Evolutionary conservation across 2,329 filamentous ascomycete genomes (phyloP), one percentile per base, ranked within the genome.

Genomic region (Biscogniauxia mediterranea): DNA sequence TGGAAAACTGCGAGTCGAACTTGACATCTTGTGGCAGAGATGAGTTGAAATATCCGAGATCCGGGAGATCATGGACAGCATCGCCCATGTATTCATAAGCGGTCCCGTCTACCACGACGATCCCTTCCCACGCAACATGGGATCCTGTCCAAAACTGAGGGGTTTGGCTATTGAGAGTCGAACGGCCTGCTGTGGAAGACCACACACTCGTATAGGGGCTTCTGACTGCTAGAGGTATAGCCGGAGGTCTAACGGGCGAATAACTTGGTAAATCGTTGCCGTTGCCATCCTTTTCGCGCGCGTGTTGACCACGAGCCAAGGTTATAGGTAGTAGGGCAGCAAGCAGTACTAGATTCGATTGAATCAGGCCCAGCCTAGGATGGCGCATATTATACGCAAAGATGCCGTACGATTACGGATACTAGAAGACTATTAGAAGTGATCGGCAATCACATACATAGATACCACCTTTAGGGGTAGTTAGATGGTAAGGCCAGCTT

Each of bases 141-240:
- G 64, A 60, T 20, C 89, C 89, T 2, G 88, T 90, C 82, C 88
- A 93, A 74, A 93, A 92, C 72, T 92, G 93, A 23, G 92, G 91
- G 13, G 26, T 63, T 89, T 90, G 94, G 76, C 85, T 85, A 60
- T 86, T 85, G 89, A 92, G 93, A 1, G 91, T 90, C 53, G 82
- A 81, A 52, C 88, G 83, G 66, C 89, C 81, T 49, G 89, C 89
- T 73, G 85, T 83, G 54, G 81, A 80, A 57, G 91, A 75, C 84
- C 84, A 87, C 25, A 80, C 79, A 71, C 81, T 86, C 28, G 85
- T 73, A 64, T 87, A 87, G 5, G 84, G 84, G 64, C 81, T 85
- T 38, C 84, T 78, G 23, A 87, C 84, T 52, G 83, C 77, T 56
- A 86, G 71, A 2, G 84, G 84, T n/a, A 86, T 68, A 13, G 84